phyloP scores from a whole-genome alignment of 2,329 filamentous ascomycete genomes.

The Phoma sp. region DNA sequence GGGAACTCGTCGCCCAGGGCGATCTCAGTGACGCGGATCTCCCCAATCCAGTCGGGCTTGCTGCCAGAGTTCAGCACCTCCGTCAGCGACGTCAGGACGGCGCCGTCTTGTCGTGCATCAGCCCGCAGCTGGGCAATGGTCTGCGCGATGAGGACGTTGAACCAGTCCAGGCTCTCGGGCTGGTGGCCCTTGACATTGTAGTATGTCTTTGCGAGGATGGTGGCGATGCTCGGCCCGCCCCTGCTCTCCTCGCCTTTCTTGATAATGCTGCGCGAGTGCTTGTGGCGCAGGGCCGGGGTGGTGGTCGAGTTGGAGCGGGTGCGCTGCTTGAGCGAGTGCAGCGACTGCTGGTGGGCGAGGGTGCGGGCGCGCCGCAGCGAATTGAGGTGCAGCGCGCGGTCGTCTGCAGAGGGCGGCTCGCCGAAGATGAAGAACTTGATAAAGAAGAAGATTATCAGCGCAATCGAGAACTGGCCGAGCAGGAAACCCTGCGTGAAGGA shows the following conservation, averaged over 20 bases:
- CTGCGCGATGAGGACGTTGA: slow-evolving; percentile 96
- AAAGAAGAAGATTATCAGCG: slow-evolving; percentile 89
- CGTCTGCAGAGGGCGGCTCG: slow-evolving; percentile 84
- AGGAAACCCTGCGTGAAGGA: slow-evolving; percentile 95
- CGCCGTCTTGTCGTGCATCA: slow-evolving; percentile 90
- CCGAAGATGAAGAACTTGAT: slow-evolving; percentile 99
- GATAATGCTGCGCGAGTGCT: slow-evolving; percentile 57
- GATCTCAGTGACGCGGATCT: slow-evolving; percentile 92
- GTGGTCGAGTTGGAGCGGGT: slow-evolving; percentile 46
- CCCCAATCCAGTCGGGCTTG: slow-evolving; percentile 89
- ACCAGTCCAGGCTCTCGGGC: slow-evolving; percentile 97
- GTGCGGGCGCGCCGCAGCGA: slow-evolving; percentile 77
- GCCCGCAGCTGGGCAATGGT: slow-evolving; percentile 94
- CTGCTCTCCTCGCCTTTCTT: slow-evolving; percentile 36
- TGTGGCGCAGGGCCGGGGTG: slow-evolving; percentile 42
- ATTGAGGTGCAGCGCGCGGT: slow-evolving; percentile 76
- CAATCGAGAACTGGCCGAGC: slow-evolving; percentile 90
- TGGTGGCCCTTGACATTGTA: slow-evolving; percentile 97
- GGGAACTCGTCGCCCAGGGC: slow-evolving; percentile 96
- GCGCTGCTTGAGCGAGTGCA: slow-evolving; percentile 36
- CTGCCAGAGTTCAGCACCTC: slow-evolving; percentile 85
- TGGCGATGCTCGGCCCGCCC: slow-evolving; percentile 84
- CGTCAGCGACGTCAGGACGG: slow-evolving; percentile 84
- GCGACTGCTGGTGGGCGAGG: slow-evolving; percentile 66
- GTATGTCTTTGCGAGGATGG: slow-evolving; percentile 95